phyloP scores from a whole-genome alignment of 2,329 filamentous ascomycete species.

The Fusarium annulatum region DNA sequence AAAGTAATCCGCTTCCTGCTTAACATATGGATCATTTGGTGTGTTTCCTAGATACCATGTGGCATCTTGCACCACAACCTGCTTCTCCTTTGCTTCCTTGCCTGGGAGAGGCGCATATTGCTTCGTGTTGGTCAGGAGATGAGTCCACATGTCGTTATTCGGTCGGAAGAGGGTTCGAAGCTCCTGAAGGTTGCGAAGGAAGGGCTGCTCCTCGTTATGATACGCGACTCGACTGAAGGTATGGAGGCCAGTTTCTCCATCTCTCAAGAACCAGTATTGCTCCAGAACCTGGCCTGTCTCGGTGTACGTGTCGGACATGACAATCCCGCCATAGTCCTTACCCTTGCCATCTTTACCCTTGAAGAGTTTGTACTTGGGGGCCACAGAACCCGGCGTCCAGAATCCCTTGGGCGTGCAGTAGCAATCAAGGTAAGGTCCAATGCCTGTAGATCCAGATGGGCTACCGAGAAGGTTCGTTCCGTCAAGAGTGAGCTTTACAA shows the following conservation, averaged over 20 bases:
- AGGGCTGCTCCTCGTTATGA: slow-evolving; percentile 66
- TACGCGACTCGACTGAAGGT: slow-evolving; percentile 70
- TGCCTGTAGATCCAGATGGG: slow-evolving; percentile 52
- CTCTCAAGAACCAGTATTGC: slow-evolving; percentile 73
- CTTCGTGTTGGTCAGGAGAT: slow-evolving; percentile 67
- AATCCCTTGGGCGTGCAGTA: slow-evolving; percentile 69
- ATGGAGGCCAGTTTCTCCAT: slow-evolving; percentile 71
- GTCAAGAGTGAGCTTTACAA: slow-evolving; percentile 52
- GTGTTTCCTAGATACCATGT: slow-evolving; percentile 70
- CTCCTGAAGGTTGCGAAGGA: slow-evolving; percentile 69
- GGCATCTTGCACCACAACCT: slow-evolving; percentile 70
- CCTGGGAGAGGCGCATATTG: slow-evolving; percentile 63
- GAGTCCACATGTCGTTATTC: slow-evolving; percentile 69
- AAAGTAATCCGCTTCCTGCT: slow-evolving; percentile 69
- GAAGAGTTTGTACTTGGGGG: slow-evolving; percentile 57
- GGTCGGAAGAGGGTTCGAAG: slow-evolving; percentile 71
- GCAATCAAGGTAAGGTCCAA: slow-evolving; percentile 71
- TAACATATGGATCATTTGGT: slow-evolving; percentile 65
- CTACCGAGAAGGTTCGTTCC: slow-evolving; percentile 62
- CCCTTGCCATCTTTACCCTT: slow-evolving; percentile 60
- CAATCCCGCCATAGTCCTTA: slow-evolving; percentile 66
- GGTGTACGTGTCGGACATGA: slow-evolving; percentile 68
- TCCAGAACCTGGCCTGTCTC: slow-evolving; percentile 68
- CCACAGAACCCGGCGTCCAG: slow-evolving; percentile 67
- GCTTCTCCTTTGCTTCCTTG: slow-evolving; percentile 48